These are phyloP conservation scores for Aspergillus fijiensis DNA, from an alignment of 2,329 filamentous ascomycete genomes.

Conservation along the genomic window DNA sequence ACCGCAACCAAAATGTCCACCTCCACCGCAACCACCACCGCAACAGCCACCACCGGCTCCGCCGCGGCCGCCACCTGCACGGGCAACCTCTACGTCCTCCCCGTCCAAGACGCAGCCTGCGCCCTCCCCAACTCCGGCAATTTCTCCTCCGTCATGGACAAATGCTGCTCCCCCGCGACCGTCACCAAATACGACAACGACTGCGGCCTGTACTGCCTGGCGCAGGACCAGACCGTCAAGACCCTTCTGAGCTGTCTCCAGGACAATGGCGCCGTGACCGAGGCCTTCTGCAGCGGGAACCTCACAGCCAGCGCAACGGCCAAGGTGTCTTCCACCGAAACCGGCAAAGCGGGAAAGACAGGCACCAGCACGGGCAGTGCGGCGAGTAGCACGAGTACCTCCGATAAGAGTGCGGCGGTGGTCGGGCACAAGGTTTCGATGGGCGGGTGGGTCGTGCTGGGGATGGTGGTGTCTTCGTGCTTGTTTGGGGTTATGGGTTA, in stretches of 20 bases:
- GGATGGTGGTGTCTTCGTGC: neutral
- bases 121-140: slow-evolving; percentile 44
- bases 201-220: slow-evolving; percentile 55
- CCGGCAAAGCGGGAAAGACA: slow-evolving; percentile 2
- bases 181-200: slow-evolving; percentile 49
- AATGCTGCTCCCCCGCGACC: slow-evolving; percentile 49
- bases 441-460: neutral
- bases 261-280: slow-evolving; percentile 38
- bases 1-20: slow-evolving; percentile 21
- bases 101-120: slow-evolving; percentile 48
- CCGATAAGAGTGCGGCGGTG: neutral
- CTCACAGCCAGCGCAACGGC: slow-evolving; percentile 43
- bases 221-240: slow-evolving; percentile 39
- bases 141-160: slow-evolving; percentile 45
- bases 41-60: slow-evolving; percentile 14
- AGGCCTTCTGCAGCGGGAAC: slow-evolving; percentile 49
- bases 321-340: slow-evolving; percentile 32
- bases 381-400: neutral
- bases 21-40: neutral
- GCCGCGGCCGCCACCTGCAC: slow-evolving; percentile 23
- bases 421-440: neutral
- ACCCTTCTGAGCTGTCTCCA: slow-evolving; percentile 43
- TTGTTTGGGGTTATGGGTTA: neutral
- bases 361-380: slow-evolving; percentile 1
- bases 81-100: slow-evolving; percentile 44